A percentile compares a stretch with the other conserved stretches of the same genome.
Conservation (phyloP, 192 early-diverging fungal genomes). For the Gryganskiella cystojenkinii region DNA sequence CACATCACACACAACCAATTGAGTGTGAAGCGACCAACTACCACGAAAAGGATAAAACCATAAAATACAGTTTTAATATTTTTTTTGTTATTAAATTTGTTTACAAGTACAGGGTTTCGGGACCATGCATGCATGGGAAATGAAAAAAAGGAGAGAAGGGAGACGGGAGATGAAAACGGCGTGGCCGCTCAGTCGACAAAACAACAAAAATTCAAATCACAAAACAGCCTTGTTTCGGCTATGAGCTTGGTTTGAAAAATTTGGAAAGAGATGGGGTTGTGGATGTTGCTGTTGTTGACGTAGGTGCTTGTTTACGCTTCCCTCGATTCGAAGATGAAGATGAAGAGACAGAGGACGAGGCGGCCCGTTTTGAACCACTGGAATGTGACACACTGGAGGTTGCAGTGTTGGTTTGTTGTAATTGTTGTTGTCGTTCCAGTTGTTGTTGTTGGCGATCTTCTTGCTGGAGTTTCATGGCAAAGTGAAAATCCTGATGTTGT, state of each 20-base stretch:
- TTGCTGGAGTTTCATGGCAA: conserved; percentile 32
- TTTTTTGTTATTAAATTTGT: no score
- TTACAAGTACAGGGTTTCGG: no score
- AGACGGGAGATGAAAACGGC: background rate
- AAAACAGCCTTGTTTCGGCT: background rate
- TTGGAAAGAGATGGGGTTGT: background rate
- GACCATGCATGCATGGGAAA: background rate
- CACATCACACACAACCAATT: no score
- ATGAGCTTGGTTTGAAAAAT: conserved; percentile 22
- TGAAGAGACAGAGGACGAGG: background rate
- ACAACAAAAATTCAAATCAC: background rate
- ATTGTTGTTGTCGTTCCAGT: conserved; percentile 25
- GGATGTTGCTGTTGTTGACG: background rate
- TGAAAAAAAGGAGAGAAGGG: background rate
- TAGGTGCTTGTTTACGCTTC: conserved; percentile 17
- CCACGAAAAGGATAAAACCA: no score
- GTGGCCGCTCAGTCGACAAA: background rate
- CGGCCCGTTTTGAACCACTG: background rate
- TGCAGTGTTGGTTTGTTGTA: background rate
- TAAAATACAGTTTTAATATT: no score
- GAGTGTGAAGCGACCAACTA: no score
- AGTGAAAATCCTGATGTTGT: conserved; percentile 39
- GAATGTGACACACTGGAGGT: background rate
- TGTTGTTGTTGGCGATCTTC: conserved; percentile 43
- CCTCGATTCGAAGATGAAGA: background rate